Evolutionary conservation across 805 yeast genomes (phyloP).

Genomic region (Teunomyces pallodes): DNA sequence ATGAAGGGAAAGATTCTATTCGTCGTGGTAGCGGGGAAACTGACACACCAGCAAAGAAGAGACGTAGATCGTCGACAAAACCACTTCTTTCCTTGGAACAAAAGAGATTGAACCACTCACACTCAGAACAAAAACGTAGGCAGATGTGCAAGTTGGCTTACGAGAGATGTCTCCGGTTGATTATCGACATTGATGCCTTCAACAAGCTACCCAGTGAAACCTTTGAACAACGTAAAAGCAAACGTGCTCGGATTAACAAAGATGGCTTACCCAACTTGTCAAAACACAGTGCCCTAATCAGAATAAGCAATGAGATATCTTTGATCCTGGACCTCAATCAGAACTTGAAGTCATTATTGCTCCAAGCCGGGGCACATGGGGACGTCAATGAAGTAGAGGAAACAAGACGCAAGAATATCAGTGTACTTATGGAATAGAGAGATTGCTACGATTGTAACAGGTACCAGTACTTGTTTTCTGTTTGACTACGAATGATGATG

Average conservation of each 20-base stretch:
- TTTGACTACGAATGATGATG: slow-evolving; percentile 3
- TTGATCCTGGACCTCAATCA: slow-evolving; percentile 34
- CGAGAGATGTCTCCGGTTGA: slow-evolving; percentile 39
- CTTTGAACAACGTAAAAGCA: slow-evolving; percentile 20
- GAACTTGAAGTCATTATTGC: slow-evolving; percentile 25
- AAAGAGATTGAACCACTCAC: slow-evolving; percentile 41
- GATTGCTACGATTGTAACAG: not conserved
- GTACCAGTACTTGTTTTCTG: not conserved
- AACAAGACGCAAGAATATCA: not conserved
- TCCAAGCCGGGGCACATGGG: slow-evolving; percentile 3
- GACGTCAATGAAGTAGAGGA: not conserved
- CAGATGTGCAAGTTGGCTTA: slow-evolving; percentile 44
- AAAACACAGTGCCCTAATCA: slow-evolving; percentile 41
- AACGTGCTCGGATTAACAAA: slow-evolving; percentile 38
- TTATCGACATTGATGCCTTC: slow-evolving; percentile 38
- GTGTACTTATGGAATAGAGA: not conserved
- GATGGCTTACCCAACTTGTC: slow-evolving; percentile 46
- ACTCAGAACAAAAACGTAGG: slow-evolving; percentile 43
- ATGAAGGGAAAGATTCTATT: not conserved
- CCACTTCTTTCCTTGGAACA: slow-evolving; percentile 40
- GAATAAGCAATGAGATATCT: slow-evolving; percentile 38
- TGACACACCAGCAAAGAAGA: slow-evolving; percentile 11
- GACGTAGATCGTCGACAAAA: slow-evolving; percentile 30
- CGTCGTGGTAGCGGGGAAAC: not conserved
- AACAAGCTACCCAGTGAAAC: slow-evolving; percentile 17